Evolutionary conservation across 768 basidiomycete species (phyloP), one percentile per base, ranked within the genome.

Genomic region (Suillus cothurnatus): DNA sequence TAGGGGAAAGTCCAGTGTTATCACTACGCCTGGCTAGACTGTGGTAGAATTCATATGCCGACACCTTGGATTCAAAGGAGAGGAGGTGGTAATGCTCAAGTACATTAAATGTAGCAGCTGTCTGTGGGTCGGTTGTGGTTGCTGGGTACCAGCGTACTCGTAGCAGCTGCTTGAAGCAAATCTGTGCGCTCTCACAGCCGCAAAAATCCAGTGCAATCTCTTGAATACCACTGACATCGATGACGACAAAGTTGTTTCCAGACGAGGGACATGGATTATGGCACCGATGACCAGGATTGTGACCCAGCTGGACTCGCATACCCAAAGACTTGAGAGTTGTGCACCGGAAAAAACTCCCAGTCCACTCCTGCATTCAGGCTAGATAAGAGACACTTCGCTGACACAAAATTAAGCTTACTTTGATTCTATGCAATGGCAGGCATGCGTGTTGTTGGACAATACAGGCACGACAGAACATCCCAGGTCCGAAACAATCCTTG

Each of bases 11-110:
- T 2, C 76, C 74, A 9, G 72, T 75, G 62, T 79, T 80, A 52
- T 80, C 74, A 0, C 76, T 77, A 17, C 52, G 32, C 6, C 74
- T 65, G 0, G 61, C 67, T 3, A 80, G 39, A 0, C 71, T 47
- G 4, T 64, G 64, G 61, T 77, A 80, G 64, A 73, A 79, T 43
- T 79, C 77, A 39, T 69, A 78, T 0, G 63, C 72, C 0, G 74
- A 76, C 0, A 74, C 41, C 52, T 80, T 80, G 0, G 72, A 73
- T 39, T 74, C 71, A 32, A 77, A 71, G 0, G 71, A 70, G 4
- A 77, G 60, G 2, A 75, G 50, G 32, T 81, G 79, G 50, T 78
- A 79, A 1, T 64, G 55, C n/a, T 73, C 61, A 0, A 80, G 71
- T 3, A 74, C 67, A 0, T 62, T 49, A 56, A 80, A 76, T 0